These are phyloP conservation scores for Ogataea siamensis DNA, from an alignment of 805 yeast species.

Conservation along the genomic window DNA sequence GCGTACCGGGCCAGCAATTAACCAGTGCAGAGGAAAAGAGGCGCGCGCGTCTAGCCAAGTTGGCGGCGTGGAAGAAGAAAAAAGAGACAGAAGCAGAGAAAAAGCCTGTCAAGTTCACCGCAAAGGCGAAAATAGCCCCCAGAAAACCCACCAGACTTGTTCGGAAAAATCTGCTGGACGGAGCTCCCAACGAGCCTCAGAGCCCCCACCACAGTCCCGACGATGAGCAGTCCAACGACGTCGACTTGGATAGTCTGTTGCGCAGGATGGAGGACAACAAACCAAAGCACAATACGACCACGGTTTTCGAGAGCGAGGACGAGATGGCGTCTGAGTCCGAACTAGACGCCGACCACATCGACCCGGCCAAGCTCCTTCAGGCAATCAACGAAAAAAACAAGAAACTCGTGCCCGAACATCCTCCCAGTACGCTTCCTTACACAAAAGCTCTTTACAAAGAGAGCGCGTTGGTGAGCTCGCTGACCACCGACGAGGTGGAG, in stretches of 20 bases:
- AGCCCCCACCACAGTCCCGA: too few relatives aligned
- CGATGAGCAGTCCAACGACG: neutral
- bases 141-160: slow-evolving; percentile 5
- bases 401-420: slow-evolving; percentile 49
- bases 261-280: neutral
- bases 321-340: slow-evolving; percentile 36
- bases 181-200: neutral
- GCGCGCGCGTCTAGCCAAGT: slow-evolving; percentile 47
- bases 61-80: slow-evolving; percentile 61
- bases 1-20: slow-evolving; percentile 9
- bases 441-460: slow-evolving; percentile 62
- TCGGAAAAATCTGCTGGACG: slow-evolving; percentile 5
- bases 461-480: slow-evolving; percentile 47
- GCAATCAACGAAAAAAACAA: slow-evolving; percentile 45
- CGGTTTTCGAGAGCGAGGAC: slow-evolving; percentile 12
- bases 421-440: slow-evolving; percentile 50
- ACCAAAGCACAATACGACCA: neutral
- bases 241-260: slow-evolving; percentile 2
- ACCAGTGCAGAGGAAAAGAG: slow-evolving; percentile 34
- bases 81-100: slow-evolving; percentile 36
- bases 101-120: slow-evolving; percentile 22
- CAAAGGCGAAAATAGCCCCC: slow-evolving; percentile 10
- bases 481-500: slow-evolving; percentile 56
- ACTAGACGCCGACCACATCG: slow-evolving; percentile 31
- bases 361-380: slow-evolving; percentile 36